A percentile compares a stretch with the other conserved stretches of the same genome.
These are phyloP conservation scores for Sclerotiophoma versabilis DNA, from an alignment of 2,329 filamentous ascomycete species.

Conservation along the genomic window DNA sequence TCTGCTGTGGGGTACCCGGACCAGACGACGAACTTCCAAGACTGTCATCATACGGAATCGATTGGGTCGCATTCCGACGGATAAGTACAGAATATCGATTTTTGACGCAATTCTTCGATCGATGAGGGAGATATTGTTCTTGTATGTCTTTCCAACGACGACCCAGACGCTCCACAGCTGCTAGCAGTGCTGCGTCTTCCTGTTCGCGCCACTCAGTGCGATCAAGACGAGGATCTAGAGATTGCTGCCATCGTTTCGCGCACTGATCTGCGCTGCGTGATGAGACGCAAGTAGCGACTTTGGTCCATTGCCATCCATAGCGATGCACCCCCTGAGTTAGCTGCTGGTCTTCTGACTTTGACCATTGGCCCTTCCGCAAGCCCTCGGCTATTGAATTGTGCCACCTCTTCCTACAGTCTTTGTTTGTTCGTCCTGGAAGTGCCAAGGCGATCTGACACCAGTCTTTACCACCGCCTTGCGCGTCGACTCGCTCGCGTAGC, in stretches of 20 bases:
- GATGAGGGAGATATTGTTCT: conserved; percentile 41
- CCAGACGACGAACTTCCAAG: conserved; percentile 7
- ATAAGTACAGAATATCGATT: conserved; percentile 41
- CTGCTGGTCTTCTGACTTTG: conserved; percentile 44
- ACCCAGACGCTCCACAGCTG: conserved; percentile 31
- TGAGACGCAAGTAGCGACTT: conserved; percentile 51
- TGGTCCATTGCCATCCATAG: conserved; percentile 52
- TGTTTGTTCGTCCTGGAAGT: conserved; percentile 53
- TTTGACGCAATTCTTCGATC: conserved; percentile 51
- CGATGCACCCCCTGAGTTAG: conserved; percentile 45
- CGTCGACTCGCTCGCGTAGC: conserved; percentile 34
- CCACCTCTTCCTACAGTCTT: conserved; percentile 56
- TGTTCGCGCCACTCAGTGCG: conserved; percentile 48
- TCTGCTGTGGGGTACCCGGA: conserved; percentile 3
- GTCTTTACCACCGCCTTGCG: conserved; percentile 16
- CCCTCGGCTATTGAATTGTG: conserved; percentile 48
- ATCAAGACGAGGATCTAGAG: conserved; percentile 52
- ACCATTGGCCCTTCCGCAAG: conserved; percentile 54
- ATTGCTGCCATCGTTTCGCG: conserved; percentile 57
- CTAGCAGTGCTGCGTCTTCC: conserved; percentile 37
- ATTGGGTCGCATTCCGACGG: background rate
- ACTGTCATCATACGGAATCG: conserved; percentile 3
- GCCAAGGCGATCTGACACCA: conserved; percentile 48
- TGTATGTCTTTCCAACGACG: conserved; percentile 52
- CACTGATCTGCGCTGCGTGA: conserved; percentile 54